Base-by-base conservation (phyloP, 768 basidiomycete genomes). In the Austroboletus eburneus region DNA sequence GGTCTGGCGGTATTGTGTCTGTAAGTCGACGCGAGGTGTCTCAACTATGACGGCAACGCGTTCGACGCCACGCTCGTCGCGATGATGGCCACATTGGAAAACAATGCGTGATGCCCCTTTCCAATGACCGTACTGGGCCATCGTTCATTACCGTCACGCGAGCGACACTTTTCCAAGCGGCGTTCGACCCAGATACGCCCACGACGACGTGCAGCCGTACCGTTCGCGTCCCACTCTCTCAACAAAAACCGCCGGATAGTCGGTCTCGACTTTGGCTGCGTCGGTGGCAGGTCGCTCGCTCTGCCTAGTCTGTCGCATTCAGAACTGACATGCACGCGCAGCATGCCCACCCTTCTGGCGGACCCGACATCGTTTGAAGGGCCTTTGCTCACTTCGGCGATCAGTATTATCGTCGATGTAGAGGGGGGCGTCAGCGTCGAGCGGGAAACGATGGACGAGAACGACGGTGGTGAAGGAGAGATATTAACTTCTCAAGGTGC, bases 31-130 rank as follows among this genome's bases (percentile, higher is more conserved):
- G 81, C 89, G 23, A 89, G 86, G 1, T 97, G 95, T 62, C 90
- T 99, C 54, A 98, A 96, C 69, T 96, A 95, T 61, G 94, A 98
- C 63, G 96, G 96, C 5, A 98, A 97, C 59, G 87, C 77, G 1
- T 91, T 94, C 49, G 96, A 99, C 54, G 91, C 96, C 1, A 77
- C 90, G 0, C 73, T 97, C 9, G 63, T 97, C 18, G 91, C 91
- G 0, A 87, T 94, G 74, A 79, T 92, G 40, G 82, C 87, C 9
- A 93, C 95, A 5, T 70, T 98, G 36, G 77, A 73, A 63, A 91
- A 92, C 50, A 87, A 93, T 95, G 56, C 40, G 87, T 71, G 29
- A 27, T 7, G 25, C 44, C 21, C 41, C n/a, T 14, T 32, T 18
- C 41, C 36, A 36, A n/a, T 50, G 33, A 5, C 16, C 16, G 16